Percentiles rank a stretch among this genome's conserved stretches.
Evolutionary conservation across 2,329 filamentous ascomycete species (phyloP).

Genomic region (Atkinsonella hypoxylon): DNA sequence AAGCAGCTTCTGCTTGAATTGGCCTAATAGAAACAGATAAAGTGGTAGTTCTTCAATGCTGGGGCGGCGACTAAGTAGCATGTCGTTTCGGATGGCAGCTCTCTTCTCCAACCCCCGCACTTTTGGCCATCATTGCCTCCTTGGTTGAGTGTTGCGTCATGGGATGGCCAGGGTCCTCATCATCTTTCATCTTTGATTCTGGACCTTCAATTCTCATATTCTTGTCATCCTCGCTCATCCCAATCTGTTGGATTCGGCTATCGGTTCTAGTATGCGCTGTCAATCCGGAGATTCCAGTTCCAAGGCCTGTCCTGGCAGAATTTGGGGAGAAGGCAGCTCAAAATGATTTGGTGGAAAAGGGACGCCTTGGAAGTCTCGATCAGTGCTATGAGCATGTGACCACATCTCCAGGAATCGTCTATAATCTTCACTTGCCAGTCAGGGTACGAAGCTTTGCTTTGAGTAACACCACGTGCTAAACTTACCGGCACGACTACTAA

Average conservation of each 20-base stretch:
- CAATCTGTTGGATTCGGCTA: slow-evolving; percentile 3
- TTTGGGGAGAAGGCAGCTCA: slow-evolving; percentile 35
- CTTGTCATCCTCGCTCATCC: slow-evolving; percentile 1
- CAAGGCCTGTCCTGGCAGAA: slow-evolving; percentile 20
- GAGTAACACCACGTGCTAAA: not conserved
- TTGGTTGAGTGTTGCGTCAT: too few relatives aligned
- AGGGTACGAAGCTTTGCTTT: not conserved
- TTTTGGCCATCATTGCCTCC: too few relatives aligned
- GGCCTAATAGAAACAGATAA: too few relatives aligned
- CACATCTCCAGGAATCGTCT: slow-evolving; percentile 34
- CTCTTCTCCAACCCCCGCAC: too few relatives aligned
- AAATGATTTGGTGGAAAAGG: slow-evolving; percentile 33
- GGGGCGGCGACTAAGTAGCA: too few relatives aligned
- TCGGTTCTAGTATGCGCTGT: slow-evolving; percentile 6
- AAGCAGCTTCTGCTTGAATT: too few relatives aligned
- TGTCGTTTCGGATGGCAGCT: too few relatives aligned
- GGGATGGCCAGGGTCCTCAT: too few relatives aligned
- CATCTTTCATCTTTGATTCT: not conserved
- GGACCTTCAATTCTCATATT: not conserved
- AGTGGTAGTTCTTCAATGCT: too few relatives aligned
- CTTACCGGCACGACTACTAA: slow-evolving; percentile 34
- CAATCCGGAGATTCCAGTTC: slow-evolving; percentile 4
- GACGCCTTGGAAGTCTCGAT: slow-evolving; percentile 33
- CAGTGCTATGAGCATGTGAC: slow-evolving; percentile 32
- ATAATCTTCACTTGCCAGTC: slow-evolving; percentile 24